Base-by-base conservation (phyloP, 345 rosid genomes). In the Tarenaya hassleriana region DNA sequence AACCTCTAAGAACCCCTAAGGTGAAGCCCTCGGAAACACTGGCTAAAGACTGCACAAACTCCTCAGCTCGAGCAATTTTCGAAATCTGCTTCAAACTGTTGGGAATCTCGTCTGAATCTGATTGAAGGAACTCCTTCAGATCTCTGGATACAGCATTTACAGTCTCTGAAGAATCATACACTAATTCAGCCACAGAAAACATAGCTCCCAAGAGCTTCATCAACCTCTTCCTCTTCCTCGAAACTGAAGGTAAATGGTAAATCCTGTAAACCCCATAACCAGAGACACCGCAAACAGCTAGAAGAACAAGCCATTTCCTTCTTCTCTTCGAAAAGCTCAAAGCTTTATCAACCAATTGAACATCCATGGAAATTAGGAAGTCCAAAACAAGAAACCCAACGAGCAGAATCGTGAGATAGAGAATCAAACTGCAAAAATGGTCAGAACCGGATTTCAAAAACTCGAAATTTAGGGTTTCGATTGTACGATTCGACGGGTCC, bases 61-160 rank as follows among this genome's bases (percentile, higher is more conserved):
- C 95, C 21, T 69, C 72, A 0, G 95, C 88, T 32, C 50, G 80
- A 0, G 81, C 69, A 50, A 94, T 78, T 74, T 86, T 94, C 0
- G 94, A 75, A 57, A 94, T 69, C 70, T 94, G 99, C 69, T 60
- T 88, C 66, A 94, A 66, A 48, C 99, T 88, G 45, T 76, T 83
- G 7, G 99, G 99, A 44, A 86, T 70, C 49, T 86, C 69, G 32
- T 88, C 89, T 0, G 94, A 73, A 63, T 82, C 95, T 1, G 97
- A 88, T 40, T 21, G 70, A 53, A 94, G 61, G 27, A 94, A 94
- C 56, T 47, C 63, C 42, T 70, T 86, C 69, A 94, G 55, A 43
- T 94, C 97, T 63, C 64, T 77, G 11, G 84, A 76, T 14, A 94
- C 80, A 39, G 88, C 52, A 34, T 73, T 64, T 7, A 80, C 24